Base-by-base conservation (phyloP, 768 basidiomycete species). In the Clavulina sp. region DNA sequence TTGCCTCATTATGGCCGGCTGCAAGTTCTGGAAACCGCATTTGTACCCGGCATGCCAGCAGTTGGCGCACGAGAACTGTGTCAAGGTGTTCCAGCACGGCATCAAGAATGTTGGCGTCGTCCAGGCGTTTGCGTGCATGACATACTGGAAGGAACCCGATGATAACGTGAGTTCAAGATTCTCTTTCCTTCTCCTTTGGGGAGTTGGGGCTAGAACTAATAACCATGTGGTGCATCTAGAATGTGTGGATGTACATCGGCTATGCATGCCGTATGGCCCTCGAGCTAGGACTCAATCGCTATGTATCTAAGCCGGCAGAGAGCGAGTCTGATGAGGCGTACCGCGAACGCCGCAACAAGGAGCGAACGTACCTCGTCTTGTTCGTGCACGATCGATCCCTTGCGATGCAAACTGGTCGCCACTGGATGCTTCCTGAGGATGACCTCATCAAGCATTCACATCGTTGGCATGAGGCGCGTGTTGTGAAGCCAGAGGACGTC, bases 231-330 rank as follows among this genome's bases (percentile, higher is more conserved):
- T 13, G 9, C 43, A n/a, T 46, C 53, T 53, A 84, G 81, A 75
- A 80, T 41, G 86, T 84, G 9, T 89, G 85, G 85, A 81, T 75
- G 50, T 88, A 81, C 62, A 84, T 89, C 62, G 85, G 85, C 53
- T 82, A 86, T 64, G 83, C 82, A 64, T 84, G 82, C 61, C 80
- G 85, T 43, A 85, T 89, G 84, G 82, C 86, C 28, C 77, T 89
- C 26, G 84, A 88, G 61, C 73, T 88, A 31, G 76, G 79, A 48
- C 69, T 88, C 23, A 88, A 88, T 63, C 78, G 78, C 44, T 82
- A 77, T 62, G 60, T 75, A 41, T 62, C 73, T 4, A 65, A 69
- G 30, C 75, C 78, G 4, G 73, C 77, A 9, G 54, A 66, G 16
- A 67, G 74, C 53, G 84, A 88, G 64, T 72, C 74, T 3, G 76